phyloP scores from a whole-genome alignment of 2,329 filamentous ascomycete species.

The Diplodia corticola region DNA sequence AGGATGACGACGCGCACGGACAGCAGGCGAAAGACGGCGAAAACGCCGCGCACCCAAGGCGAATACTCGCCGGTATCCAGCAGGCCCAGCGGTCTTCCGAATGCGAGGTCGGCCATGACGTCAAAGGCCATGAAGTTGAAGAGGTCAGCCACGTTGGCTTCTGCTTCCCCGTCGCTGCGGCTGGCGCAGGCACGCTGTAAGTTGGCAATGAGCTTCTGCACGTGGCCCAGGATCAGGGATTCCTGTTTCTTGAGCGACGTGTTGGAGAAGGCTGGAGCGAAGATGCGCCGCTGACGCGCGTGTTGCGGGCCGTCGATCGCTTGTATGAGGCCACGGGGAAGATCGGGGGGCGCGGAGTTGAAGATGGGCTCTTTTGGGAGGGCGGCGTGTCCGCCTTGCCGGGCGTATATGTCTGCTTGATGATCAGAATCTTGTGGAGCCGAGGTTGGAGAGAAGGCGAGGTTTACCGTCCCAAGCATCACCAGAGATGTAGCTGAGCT shows the following conservation, averaged over 20 bases:
- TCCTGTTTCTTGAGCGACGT: slow-evolving; percentile 34
- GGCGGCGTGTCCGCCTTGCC: slow-evolving; percentile 21
- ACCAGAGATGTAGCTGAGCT: slow-evolving; percentile 41
- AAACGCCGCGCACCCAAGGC: slow-evolving; percentile 36
- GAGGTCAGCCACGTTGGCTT: slow-evolving; percentile 35
- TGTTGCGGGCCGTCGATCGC: slow-evolving; percentile 45
- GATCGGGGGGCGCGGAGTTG: slow-evolving; percentile 31
- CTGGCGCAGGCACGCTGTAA: slow-evolving; percentile 19
- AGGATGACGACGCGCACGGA: neutral
- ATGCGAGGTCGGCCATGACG: slow-evolving; percentile 33
- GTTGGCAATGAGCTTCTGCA: slow-evolving; percentile 42
- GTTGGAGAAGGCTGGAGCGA: slow-evolving; percentile 37
- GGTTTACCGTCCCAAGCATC: slow-evolving; percentile 36
- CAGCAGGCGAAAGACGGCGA: slow-evolving; percentile 27
- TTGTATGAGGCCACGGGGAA: slow-evolving; percentile 38
- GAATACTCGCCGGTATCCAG: slow-evolving; percentile 31
- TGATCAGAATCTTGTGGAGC: neutral
- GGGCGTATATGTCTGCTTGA: slow-evolving; percentile 33
- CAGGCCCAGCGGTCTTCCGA: slow-evolving; percentile 34
- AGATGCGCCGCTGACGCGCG: slow-evolving; percentile 39
- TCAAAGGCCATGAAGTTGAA: slow-evolving; percentile 31
- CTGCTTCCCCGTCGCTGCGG: too few species aligned
- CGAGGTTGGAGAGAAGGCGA: too few species aligned
- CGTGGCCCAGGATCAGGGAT: slow-evolving; percentile 31
- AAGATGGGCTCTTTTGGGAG: slow-evolving; percentile 7